Conservation (phyloP, 2,329 filamentous ascomycete genomes). For the Diaporthe aspalathi region DNA sequence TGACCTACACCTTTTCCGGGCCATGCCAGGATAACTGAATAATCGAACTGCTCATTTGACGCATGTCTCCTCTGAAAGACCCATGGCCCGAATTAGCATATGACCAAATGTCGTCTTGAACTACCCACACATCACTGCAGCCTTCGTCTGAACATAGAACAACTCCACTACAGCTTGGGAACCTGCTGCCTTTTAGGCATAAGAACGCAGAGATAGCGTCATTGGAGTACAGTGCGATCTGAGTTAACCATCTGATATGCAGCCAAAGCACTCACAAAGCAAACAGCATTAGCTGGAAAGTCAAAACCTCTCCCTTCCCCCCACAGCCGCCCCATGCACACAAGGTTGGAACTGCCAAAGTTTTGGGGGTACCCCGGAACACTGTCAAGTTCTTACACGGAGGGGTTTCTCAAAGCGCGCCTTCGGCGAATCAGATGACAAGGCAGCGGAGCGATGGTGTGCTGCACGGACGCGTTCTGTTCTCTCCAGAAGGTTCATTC, state of each 20-base stretch:
- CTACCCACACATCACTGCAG: background rate
- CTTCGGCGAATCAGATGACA: background rate
- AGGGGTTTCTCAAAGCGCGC: background rate
- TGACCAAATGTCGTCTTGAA: background rate
- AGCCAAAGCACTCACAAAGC: background rate
- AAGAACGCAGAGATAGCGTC: background rate
- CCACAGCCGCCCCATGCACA: background rate
- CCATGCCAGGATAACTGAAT: too few species aligned
- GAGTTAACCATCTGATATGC: background rate
- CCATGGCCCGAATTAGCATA: too few species aligned
- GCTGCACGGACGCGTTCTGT: conserved; percentile 2
- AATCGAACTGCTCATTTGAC: background rate
- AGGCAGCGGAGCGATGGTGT: background rate
- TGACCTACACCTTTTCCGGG: too few species aligned
- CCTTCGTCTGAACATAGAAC: background rate
- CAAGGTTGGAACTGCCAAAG: background rate
- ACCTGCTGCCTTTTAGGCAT: background rate
- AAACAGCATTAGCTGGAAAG: conserved; percentile 10
- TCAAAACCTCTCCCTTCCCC: conserved; percentile 6
- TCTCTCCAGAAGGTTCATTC: background rate
- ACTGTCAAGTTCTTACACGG: background rate
- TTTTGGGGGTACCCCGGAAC: background rate
- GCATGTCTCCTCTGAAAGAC: too few species aligned
- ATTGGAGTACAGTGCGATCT: too few species aligned
- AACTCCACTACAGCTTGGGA: too few species aligned